Percentiles rank a stretch among this genome's conserved stretches.
phyloP scores from a whole-genome alignment of 306 rosid genomes.

The Inga oerstediana region DNA sequence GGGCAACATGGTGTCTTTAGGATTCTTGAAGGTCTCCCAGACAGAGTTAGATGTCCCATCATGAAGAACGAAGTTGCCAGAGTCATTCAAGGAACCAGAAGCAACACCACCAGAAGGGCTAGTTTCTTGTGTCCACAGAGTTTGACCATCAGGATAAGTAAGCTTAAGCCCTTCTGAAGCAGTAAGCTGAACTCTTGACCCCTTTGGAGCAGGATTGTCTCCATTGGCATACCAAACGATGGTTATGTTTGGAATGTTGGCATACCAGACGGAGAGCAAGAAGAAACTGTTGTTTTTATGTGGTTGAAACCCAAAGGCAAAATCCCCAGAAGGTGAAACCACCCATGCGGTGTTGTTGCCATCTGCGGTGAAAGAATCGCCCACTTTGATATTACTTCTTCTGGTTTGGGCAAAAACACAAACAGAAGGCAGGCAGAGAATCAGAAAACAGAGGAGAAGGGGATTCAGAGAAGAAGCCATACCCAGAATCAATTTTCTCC shows the following conservation, averaged over 20 bases:
- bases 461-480: background rate
- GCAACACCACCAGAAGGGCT: background rate
- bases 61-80: conserved; percentile 53
- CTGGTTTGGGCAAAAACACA: conserved; percentile 40
- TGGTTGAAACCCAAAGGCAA: conserved; percentile 63
- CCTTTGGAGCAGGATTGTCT: conserved; percentile 39
- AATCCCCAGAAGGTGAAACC: conserved; percentile 59
- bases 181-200: conserved; percentile 47
- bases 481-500: background rate
- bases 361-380: conserved; percentile 38
- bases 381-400: conserved; percentile 23
- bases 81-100: conserved; percentile 36
- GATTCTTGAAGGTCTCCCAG: conserved; percentile 56
- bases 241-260: conserved; percentile 39
- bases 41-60: background rate
- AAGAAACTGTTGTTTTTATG: conserved; percentile 2
- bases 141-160: conserved; percentile 29
- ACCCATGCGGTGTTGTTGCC: conserved; percentile 42
- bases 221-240: conserved; percentile 56
- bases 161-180: conserved; percentile 41
- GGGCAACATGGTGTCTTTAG: conserved; percentile 53
- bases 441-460: background rate
- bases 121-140: conserved; percentile 28
- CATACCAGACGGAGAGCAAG: conserved; percentile 61
- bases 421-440: conserved; percentile 1